These are phyloP conservation scores for Beta vulgaris DNA, from an alignment of 148 eudicot genomes.

Conservation along the genomic window DNA sequence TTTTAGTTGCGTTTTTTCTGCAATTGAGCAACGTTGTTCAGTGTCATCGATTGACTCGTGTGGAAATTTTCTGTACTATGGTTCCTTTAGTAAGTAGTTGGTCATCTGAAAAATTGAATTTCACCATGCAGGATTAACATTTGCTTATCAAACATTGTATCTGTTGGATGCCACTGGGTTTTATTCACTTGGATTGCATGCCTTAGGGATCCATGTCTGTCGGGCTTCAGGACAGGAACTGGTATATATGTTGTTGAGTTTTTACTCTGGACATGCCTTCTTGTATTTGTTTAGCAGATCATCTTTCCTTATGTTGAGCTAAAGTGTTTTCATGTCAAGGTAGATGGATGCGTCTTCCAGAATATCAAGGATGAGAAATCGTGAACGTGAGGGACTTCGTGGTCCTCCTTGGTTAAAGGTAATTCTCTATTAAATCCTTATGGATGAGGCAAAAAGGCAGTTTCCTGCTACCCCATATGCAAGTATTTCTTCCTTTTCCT, in stretches of 20 bases:
- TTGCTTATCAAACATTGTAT: conserved; percentile 93
- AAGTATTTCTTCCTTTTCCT: neutral
- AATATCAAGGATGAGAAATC: conserved; percentile 93
- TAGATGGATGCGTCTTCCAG: conserved; percentile 99
- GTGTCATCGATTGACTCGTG: neutral
- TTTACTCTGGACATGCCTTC: neutral
- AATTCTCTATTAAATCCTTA: neutral
- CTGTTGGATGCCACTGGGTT: conserved; percentile 97
- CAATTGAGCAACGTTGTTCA: neutral
- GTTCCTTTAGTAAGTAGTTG: neutral
- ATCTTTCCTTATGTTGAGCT: conserved; percentile 20
- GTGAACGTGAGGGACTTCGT: conserved; percentile 90
- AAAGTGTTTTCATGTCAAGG: conserved; percentile 42
- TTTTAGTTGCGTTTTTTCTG: neutral
- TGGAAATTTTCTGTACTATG: neutral
- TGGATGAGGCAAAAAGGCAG: neutral
- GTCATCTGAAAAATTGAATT: conserved; percentile 5
- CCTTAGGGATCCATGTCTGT: conserved; percentile 88
- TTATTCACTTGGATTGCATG: conserved; percentile 90
- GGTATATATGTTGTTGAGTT: conserved; percentile 44
- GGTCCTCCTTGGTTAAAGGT: conserved; percentile 99
- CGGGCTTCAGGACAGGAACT: conserved; percentile 99
- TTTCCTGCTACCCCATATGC: neutral
- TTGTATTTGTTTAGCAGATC: neutral
- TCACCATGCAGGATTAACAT: conserved; percentile 64